Conservation (phyloP, 441 rosid species). For the Brassica balearica region DNA sequence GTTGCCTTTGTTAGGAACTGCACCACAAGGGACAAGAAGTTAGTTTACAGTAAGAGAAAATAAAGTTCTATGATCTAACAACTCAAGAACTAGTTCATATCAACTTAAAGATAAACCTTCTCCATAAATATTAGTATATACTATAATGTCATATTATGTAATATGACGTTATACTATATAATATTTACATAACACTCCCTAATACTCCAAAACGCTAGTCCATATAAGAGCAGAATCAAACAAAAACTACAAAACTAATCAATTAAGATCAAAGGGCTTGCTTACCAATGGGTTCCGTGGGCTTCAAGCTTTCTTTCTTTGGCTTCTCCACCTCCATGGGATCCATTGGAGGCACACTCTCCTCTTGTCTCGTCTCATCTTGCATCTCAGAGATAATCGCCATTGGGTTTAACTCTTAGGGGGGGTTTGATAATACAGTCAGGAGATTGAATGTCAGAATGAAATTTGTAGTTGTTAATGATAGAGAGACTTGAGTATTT, state of each 20-base stretch:
- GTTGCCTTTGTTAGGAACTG: conserved; percentile 89
- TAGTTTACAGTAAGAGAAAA: background rate
- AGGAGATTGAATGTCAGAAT: background rate
- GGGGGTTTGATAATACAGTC: background rate
- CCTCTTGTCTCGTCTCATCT: conserved; percentile 18
- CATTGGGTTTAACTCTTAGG: conserved; percentile 5
- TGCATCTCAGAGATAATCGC: conserved; percentile 32
- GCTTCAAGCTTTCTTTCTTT: conserved; percentile 7
- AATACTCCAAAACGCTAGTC: background rate
- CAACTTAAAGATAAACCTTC: too few species aligned
- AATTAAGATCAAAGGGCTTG: conserved; percentile 16
- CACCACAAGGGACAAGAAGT: background rate
- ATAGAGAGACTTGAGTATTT: conserved; percentile 3
- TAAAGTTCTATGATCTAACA: background rate
- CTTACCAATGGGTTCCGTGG: conserved; percentile 38
- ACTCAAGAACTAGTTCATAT: background rate
- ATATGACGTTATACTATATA: too few species aligned
- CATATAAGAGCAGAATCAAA: background rate
- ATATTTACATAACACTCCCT: too few species aligned
- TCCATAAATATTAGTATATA: too few species aligned
- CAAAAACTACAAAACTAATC: background rate
- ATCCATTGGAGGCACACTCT: conserved; percentile 13
- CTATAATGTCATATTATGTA: too few species aligned
- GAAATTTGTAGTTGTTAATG: background rate
- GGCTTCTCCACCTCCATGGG: conserved; percentile 25